Conservation (phyloP, 805 yeast species). For the Wickerhamomyces canadensis region DNA sequence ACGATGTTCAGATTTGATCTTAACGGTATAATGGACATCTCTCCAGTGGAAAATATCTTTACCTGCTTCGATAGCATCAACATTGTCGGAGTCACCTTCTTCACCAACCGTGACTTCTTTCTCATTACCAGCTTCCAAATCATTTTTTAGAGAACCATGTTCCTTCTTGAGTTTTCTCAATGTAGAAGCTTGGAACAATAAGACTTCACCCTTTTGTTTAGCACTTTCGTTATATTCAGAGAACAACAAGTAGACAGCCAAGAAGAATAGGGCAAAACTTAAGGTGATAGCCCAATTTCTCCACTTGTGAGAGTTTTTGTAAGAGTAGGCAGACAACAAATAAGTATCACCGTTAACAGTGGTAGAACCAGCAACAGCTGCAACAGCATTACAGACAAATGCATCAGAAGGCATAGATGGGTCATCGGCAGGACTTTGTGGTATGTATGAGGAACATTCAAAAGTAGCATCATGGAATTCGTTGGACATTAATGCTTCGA, state of each 20-base stretch:
- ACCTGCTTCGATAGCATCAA: constrained; percentile 28
- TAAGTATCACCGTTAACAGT: constrained; percentile 44
- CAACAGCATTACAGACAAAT: constrained; percentile 40
- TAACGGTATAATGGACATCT: constrained; percentile 59
- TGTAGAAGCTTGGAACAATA: constrained; percentile 43
- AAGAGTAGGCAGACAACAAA: constrained; percentile 35
- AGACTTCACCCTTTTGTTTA: constrained; percentile 56
- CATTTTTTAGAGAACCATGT: constrained; percentile 17
- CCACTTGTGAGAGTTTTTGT: constrained; percentile 46
- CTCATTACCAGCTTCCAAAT: constrained; percentile 15
- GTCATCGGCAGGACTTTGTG: constrained; percentile 38
- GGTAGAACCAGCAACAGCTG: neutral
- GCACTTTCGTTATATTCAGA: constrained; percentile 50
- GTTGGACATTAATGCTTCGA: constrained; percentile 50
- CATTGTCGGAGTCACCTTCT: constrained; percentile 25
- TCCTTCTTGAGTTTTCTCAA: constrained; percentile 33
- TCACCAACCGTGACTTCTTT: constrained; percentile 3
- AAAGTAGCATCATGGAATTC: constrained; percentile 41
- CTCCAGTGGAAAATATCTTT: constrained; percentile 67
- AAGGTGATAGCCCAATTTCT: constrained; percentile 56
- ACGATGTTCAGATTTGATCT: constrained; percentile 54
- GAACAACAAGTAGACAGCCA: constrained; percentile 39
- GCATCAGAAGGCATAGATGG: constrained; percentile 17
- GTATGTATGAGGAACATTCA: constrained; percentile 33
- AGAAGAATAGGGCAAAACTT: constrained; percentile 48